Base-by-base conservation (phyloP, 371 early-diverging fungal species). In the Lichtheimia ramosa region DNA sequence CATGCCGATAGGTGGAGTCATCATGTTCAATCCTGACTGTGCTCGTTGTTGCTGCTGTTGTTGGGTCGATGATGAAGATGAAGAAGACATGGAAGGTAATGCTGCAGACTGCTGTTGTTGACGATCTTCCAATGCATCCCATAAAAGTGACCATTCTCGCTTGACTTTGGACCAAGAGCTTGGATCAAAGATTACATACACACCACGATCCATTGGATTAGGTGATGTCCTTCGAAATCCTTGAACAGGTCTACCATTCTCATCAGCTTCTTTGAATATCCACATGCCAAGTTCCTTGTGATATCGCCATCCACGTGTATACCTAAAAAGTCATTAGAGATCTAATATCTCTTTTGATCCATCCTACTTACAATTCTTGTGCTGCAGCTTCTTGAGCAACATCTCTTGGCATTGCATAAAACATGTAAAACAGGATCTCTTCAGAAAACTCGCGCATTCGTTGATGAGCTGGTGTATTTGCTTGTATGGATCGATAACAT, bases 341-440 rank as follows among this genome's bases (percentile, higher is more conserved):
- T 8, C 34, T 10, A 34, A 10, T 8, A 34, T 34, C 34, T 8
- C 7, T 28, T 3, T 34, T 34, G 10, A 34, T 34, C 10, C 10
- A 34, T 8, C 14, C 4, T 12, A 48, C 77, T 74, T 71, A 88
- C 62, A 98, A 83, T 73, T 95, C 94, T 56, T 91, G 88, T n/a
- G 96, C 96, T 10, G 95, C 95, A 6, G 87, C 87, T 61, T 94
- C 92, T 79, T 96, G 96, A n/a, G 93, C 64, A 48, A 87, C 79
- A 61, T 94, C 93, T 43, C 88, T 81, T 34, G 95, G 94, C 81
- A 92, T 83, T 5, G 94, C 83, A 74, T 98, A 97, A 71, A 98
- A 98, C 34, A 95, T 86, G 76, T 94, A 96, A 64, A 98, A 94
- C 56, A 98, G 81, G 8, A 96, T 93, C 66, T 96, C 96, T 54